These are phyloP conservation scores for Nidula microcarpa DNA, from an alignment of 768 basidiomycete species.

Conservation along the genomic window DNA sequence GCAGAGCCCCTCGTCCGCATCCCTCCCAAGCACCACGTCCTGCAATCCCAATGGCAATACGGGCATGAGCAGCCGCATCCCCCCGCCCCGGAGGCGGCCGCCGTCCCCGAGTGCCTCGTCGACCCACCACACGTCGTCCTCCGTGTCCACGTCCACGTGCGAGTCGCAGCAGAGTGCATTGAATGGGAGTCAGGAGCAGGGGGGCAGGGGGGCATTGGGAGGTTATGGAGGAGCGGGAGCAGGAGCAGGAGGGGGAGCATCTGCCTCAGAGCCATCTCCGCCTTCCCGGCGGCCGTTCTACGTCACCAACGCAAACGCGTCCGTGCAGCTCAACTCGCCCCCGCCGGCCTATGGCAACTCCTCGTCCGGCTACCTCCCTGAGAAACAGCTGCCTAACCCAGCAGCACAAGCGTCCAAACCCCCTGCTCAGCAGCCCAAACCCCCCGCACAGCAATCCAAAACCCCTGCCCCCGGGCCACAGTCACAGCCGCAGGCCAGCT, in stretches of 20 bases:
- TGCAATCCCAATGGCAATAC: conserved; percentile 11
- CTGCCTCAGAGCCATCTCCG: conserved; percentile 8
- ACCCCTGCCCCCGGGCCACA: too few relatives aligned
- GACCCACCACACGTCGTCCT: conserved; percentile 11
- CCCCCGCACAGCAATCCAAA: neutral
- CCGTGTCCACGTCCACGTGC: conserved; percentile 13
- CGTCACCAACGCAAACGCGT: conserved; percentile 33
- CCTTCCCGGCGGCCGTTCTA: conserved; percentile 39
- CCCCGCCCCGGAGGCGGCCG: neutral
- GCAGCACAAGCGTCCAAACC: neutral
- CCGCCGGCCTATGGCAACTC: conserved; percentile 41
- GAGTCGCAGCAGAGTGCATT: conserved; percentile 10
- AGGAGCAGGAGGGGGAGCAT: neutral
- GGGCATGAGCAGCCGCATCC: conserved; percentile 5
- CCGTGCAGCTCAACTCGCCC: conserved; percentile 21
- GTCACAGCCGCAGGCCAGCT: too few relatives aligned
- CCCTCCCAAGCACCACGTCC: conserved; percentile 2
- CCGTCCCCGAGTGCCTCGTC: conserved; percentile 1
- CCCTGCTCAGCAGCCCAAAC: neutral
- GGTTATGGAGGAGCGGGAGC: neutral
- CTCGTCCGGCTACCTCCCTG: neutral
- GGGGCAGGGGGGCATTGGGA: neutral
- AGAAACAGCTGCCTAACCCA: neutral
- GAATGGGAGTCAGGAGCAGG: conserved; percentile 1
- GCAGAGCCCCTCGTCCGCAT: too few relatives aligned